phyloP scores from a whole-genome alignment of 345 rosid genomes.

The Brassica rapa region DNA sequence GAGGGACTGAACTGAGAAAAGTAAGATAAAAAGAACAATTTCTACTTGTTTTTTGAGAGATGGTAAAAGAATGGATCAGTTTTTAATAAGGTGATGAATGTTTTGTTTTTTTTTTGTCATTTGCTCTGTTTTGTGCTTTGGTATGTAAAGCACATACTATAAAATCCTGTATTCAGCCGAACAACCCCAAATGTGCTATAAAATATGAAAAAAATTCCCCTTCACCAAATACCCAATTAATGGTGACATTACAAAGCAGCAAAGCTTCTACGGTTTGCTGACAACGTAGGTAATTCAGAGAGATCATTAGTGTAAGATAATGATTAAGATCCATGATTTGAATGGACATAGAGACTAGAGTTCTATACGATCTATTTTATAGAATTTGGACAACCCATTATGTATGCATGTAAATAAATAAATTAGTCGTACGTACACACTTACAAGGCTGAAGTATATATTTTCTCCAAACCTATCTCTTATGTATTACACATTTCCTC shows the following conservation, averaged over 20 bases:
- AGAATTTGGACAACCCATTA: not conserved
- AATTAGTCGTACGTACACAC: not conserved
- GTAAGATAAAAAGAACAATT: not conserved
- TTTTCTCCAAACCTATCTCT: too few species aligned
- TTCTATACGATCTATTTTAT: not conserved
- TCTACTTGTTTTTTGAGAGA: not conserved
- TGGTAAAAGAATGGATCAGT: not conserved
- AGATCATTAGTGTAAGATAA: not conserved
- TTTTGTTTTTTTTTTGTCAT: constrained; percentile 7
- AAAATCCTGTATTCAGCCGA: constrained; percentile 1
- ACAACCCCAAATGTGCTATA: not conserved
- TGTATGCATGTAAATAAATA: not conserved
- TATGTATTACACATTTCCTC: too few species aligned
- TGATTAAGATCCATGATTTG: not conserved
- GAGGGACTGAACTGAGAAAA: not conserved
- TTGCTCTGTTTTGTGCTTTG: constrained; percentile 15
- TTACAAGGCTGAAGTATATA: not conserved
- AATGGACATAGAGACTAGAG: not conserved
- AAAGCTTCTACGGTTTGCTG: not conserved
- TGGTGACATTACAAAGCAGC: not conserved
- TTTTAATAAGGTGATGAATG: constrained; percentile 29
- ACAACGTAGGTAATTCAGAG: not conserved
- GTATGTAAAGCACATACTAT: constrained; percentile 11
- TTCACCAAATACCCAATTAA: not conserved
- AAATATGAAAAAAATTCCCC: not conserved